Base-by-base conservation (phyloP, 768 basidiomycete species). In the Mycena chlorophos region DNA sequence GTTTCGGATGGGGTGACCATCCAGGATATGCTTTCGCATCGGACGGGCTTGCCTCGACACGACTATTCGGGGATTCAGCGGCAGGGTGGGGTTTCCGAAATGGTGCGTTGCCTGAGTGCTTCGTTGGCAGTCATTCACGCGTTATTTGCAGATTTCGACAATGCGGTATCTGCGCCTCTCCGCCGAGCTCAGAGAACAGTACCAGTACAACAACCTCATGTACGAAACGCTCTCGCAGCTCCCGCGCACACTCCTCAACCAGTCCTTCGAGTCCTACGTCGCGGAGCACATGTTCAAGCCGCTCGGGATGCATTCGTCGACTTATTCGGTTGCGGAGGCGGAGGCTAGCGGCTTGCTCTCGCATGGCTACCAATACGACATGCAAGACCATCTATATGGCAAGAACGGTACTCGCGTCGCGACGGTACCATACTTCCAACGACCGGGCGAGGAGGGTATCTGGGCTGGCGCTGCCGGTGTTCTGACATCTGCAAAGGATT, bases 181-280 rank as follows among this genome's bases (percentile, higher is more conserved):
- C 17, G 73, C 78, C 2, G 68, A 69, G 27, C 68, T 74, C 50
- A 64, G 78, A 4, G 70, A 75, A 51, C 74, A 72, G 8, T 77
- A 75, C 52, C 76, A 77, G 51, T 79, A 78, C 60, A 78, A 75
- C 64, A 77, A 79, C 55, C 64, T 78, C 51, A 77, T 77, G 76
- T 78, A 73, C 53, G 72, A 73, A 53, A 69, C 73, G 1, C 61
- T 78, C 0, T 76, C 75, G 3, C 69, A 74, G 55, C 72, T 80
- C 8, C 72, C 74, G 0, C 58, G 63, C 14, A 58, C 72, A 1
- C 67, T 78, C 20, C 68, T 77, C 51, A 74, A 76, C 42, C 70
- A 75, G 46, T 63, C 73, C 0, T 78, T 71, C 47, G 74, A 75
- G 54, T 73, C 71, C 0, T 78, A 74, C 55, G 66, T 79, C 54